Conservation (phyloP, 2,329 filamentous ascomycete genomes). For the Penicillium italicum region DNA sequence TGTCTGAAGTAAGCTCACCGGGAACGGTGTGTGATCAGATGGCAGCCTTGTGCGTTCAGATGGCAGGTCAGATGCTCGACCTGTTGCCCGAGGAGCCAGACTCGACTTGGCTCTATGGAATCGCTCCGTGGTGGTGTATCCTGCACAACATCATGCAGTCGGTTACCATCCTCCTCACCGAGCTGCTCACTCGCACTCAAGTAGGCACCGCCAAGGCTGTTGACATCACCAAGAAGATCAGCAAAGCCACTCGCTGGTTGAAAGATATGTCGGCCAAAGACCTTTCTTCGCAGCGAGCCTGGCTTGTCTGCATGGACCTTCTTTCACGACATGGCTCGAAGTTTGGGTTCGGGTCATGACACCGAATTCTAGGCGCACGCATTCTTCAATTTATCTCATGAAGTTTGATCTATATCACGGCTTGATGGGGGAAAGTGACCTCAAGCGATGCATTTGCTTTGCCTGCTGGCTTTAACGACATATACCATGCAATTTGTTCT, state of each 20-base stretch:
- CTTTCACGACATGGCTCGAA: constrained; percentile 21
- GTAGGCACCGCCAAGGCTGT: constrained; percentile 30
- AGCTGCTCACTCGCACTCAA: constrained; percentile 33
- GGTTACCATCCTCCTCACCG: constrained; percentile 37
- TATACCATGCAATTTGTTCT: not conserved
- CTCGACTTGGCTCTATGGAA: constrained; percentile 28
- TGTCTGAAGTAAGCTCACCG: constrained; percentile 23
- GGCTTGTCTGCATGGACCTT: constrained; percentile 29
- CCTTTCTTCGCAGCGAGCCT: constrained; percentile 34
- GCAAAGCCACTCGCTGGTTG: constrained; percentile 38
- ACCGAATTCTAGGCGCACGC: not conserved
- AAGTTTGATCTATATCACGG: not conserved
- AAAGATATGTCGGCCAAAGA: constrained; percentile 35
- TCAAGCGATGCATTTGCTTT: not conserved
- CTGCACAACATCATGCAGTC: constrained; percentile 44
- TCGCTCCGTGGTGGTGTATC: constrained; percentile 42
- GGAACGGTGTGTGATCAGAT: constrained; percentile 33
- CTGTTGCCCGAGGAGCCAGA: constrained; percentile 36
- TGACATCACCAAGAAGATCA: constrained; percentile 27
- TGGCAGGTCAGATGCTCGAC: constrained; percentile 34
- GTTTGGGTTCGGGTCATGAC: constrained; percentile 11
- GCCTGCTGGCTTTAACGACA: not conserved
- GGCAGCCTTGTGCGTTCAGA: constrained; percentile 37
- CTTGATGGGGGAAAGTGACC: not conserved
- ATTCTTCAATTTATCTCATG: not conserved